Conservation (phyloP, 768 basidiomycete species). For the Lactifluus rugatus region DNA sequence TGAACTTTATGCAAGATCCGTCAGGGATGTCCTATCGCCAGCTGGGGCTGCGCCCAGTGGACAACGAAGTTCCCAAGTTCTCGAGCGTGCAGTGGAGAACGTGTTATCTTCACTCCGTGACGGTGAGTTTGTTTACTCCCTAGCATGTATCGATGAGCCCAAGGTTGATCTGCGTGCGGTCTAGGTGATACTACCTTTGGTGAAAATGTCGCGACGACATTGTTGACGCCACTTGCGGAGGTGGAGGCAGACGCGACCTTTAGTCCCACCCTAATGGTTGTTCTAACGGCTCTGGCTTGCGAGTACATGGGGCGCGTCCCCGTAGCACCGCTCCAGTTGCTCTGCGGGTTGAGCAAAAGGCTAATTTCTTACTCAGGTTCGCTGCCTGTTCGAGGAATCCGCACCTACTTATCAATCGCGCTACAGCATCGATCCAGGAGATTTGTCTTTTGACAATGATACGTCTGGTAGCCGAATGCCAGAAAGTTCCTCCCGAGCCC, state of each 20-base stretch:
- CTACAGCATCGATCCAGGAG: constrained; percentile 61
- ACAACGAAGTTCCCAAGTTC: constrained; percentile 31
- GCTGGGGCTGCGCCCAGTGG: constrained; percentile 28
- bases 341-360: constrained; percentile 37
- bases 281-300: constrained; percentile 58
- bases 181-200: constrained; percentile 5
- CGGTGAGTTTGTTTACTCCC: constrained; percentile 30
- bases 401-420: constrained; percentile 2
- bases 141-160: background rate
- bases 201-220: constrained; percentile 29
- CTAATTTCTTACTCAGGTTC: constrained; percentile 36
- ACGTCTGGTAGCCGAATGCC: constrained; percentile 50
- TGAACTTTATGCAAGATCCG: constrained; percentile 44
- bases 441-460: constrained; percentile 64
- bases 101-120: constrained; percentile 42
- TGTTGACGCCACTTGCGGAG: constrained; percentile 16
- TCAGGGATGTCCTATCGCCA: constrained; percentile 35
- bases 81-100: constrained; percentile 49
- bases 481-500: constrained; percentile 40
- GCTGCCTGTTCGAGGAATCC: constrained; percentile 19
- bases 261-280: constrained; percentile 53
- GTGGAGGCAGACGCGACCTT: constrained; percentile 19
- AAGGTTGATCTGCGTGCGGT: background rate
- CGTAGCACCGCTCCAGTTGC: constrained; percentile 39
- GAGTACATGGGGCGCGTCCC: constrained; percentile 48